Evolutionary conservation across 2,329 filamentous ascomycete genomes (phyloP), one percentile per base, ranked within the genome.

Genomic region (Alternaria gaisen): DNA sequence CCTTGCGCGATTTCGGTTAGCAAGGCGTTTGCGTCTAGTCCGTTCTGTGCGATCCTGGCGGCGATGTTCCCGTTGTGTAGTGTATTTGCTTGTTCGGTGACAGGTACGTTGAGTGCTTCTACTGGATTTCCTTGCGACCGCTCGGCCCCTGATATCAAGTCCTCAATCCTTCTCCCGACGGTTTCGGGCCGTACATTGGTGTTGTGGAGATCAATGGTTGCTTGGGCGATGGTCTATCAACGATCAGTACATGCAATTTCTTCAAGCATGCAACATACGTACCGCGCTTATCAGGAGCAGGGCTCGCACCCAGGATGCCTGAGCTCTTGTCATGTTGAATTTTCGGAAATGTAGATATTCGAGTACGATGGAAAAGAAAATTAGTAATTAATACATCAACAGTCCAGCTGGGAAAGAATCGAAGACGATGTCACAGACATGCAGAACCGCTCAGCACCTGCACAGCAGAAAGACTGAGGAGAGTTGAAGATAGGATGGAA

Each of bases 341-440:
- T 36, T 48, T 22, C 4, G 40, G 36, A 30, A 20, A 56, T 28
- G 16, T 14, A 1, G 22, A 38, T 11, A 54, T 47, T 16, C 34
- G 22, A 24, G 16, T 43, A 43, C 18, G 22, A 18, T 54, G 36
- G 56, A 57, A 42, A 42, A 51, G 57, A 55, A 38, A 52, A 52
- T 41, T 67, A 77, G 72, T 74, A 74, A 68, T 75, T 70, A 75
- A 65, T 68, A 72, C 60, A 68, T 71, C 52, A 72, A 74, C 76
- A 78, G 76, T 63, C 68, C 76, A 76, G 76, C 76, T 78, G 74
- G 61, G 65, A 61, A 42, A 61, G 57, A 63, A 64, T 68, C 60
- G 51, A 67, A 74, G 66, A 46, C 57, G 61, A 56, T 58, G 68
- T 68, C 63, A 62, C 72, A 74, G 72, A 75, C 72, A 76, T 75